Evolutionary conservation across 2,329 filamentous ascomycete genomes (phyloP).

Genomic region (Stachybotrys chlorohalonatus): DNA sequence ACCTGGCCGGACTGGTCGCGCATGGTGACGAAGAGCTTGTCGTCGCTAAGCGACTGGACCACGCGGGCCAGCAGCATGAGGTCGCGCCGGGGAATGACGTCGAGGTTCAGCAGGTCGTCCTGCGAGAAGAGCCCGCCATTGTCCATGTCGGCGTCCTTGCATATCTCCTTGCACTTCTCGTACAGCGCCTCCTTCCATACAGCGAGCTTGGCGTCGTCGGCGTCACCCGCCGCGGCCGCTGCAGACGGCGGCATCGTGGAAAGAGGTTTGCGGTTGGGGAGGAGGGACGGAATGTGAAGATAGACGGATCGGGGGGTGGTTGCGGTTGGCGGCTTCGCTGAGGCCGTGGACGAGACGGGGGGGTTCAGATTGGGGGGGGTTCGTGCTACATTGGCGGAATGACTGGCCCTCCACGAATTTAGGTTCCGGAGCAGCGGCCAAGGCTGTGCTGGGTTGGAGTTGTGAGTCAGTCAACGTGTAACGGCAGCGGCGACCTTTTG

Average conservation of each 20-base stretch:
- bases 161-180: conserved; percentile 38
- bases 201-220: conserved; percentile 31
- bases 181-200: conserved; percentile 50
- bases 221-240: conserved; percentile 16
- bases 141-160: conserved; percentile 29
- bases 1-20: conserved; percentile 29
- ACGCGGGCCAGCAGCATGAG: conserved; percentile 44
- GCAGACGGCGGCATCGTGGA: conserved; percentile 16
- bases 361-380: conserved; percentile 1
- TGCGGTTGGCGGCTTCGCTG: not conserved
- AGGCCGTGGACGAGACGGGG: conserved; percentile 2
- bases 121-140: conserved; percentile 42
- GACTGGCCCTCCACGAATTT: not conserved
- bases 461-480: conserved; percentile 3
- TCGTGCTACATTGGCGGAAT: conserved; percentile 16
- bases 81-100: conserved; percentile 48
- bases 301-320: conserved; percentile 5
- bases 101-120: conserved; percentile 46
- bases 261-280: not conserved
- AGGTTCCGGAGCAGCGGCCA: not conserved
- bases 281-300: not conserved
- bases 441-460: not conserved
- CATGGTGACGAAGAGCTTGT: conserved; percentile 47
- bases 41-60: conserved; percentile 48
- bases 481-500: too few relatives aligned